Evolutionary conservation across 768 basidiomycete genomes (phyloP).

Genomic region (Termitomyces sp.): DNA sequence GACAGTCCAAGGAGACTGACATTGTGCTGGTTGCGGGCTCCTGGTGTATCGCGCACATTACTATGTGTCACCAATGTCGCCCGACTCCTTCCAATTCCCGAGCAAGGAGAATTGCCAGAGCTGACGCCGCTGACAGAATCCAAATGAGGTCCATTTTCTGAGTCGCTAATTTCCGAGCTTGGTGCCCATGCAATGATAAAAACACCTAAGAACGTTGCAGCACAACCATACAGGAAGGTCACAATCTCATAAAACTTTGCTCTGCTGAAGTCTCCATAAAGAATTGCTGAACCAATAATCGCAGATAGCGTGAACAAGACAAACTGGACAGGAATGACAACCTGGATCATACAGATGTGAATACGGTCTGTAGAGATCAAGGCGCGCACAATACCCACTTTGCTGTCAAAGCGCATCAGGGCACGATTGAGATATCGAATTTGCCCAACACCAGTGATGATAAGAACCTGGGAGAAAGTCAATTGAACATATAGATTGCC

Average conservation of each 20-base stretch:
- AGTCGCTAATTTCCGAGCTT: conserved; percentile 21
- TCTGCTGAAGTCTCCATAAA: conserved; percentile 89
- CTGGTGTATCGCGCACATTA: conserved; percentile 36
- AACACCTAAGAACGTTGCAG: conserved; percentile 86
- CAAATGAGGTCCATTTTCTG: conserved; percentile 20
- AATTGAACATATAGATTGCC: background rate
- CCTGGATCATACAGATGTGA: conserved; percentile 32
- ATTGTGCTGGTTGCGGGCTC: conserved; percentile 46
- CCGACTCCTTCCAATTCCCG: conserved; percentile 32
- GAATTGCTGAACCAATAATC: conserved; percentile 86
- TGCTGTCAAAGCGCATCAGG: conserved; percentile 89
- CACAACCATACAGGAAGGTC: conserved; percentile 83
- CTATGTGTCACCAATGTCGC: conserved; percentile 46
- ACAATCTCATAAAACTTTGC: conserved; percentile 77
- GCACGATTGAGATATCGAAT: conserved; percentile 82
- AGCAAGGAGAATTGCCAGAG: conserved; percentile 18
- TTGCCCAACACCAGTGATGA: conserved; percentile 75
- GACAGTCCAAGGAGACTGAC: conserved; percentile 66
- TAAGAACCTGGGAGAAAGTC: conserved; percentile 46
- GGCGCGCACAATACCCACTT: conserved; percentile 37
- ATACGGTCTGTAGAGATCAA: background rate
- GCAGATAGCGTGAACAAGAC: conserved; percentile 92
- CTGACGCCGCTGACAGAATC: conserved; percentile 14
- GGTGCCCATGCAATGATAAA: conserved; percentile 78
- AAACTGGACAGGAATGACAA: conserved; percentile 93